Percentiles rank a stretch among this genome's conserved stretches.
Evolutionary conservation across 306 rosid species (phyloP).

Genomic region (Pyrus bretschneideri): DNA sequence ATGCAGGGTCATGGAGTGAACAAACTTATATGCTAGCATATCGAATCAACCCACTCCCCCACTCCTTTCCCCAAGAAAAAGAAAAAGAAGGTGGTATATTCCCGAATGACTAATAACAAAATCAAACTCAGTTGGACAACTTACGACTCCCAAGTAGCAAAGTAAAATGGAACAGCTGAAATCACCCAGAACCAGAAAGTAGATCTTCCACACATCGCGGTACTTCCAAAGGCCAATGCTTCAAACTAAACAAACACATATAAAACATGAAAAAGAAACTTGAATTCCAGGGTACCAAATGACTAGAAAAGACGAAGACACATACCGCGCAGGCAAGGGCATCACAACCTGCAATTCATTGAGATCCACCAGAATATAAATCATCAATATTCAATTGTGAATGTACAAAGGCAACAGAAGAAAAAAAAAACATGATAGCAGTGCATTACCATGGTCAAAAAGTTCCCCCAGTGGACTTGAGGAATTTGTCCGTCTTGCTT

Average conservation of each 20-base stretch:
- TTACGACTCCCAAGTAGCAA: conserved; percentile 98
- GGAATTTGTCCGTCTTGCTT: conserved; percentile 94
- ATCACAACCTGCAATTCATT: conserved; percentile 83
- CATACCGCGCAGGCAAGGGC: conserved; percentile 96
- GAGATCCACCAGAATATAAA: conserved; percentile 8
- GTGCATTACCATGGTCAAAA: conserved; percentile 81
- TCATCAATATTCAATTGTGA: conserved; percentile 19
- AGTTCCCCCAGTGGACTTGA: conserved; percentile 97
- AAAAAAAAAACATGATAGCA: neutral
- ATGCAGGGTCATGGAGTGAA: neutral
- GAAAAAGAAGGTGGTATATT: neutral
- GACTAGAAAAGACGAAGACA: conserved; percentile 8
- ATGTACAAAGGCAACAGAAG: neutral
- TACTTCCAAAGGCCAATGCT: conserved; percentile 87
- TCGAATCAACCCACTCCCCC: neutral
- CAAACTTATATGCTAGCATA: neutral
- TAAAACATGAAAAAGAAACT: conserved; percentile 4
- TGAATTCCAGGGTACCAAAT: neutral
- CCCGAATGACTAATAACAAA: too few relatives aligned
- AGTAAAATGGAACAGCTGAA: conserved; percentile 84
- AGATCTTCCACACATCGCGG: conserved; percentile 79
- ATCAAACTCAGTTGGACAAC: conserved; percentile 20
- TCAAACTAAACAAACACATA: conserved; percentile 50
- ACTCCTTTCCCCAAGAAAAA: neutral
- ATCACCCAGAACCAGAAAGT: conserved; percentile 96